A percentile compares a stretch with the other conserved stretches of the same genome.
These are phyloP conservation scores for Juglanconis sp. DNA, from an alignment of 2,329 filamentous ascomycete genomes.

Conservation along the genomic window DNA sequence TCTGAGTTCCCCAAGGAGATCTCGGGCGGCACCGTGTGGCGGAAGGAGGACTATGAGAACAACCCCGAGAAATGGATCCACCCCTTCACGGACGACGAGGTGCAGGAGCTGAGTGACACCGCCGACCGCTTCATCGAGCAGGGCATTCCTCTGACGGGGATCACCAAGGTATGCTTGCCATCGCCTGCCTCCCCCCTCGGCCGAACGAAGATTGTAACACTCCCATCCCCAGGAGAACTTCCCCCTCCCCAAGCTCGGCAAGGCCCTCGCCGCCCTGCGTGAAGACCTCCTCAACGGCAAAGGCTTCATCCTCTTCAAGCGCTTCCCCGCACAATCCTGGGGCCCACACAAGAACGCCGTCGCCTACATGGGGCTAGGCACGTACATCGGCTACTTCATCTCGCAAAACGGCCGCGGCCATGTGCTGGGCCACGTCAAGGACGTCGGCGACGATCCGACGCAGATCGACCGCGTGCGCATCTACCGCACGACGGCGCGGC, in stretches of 20 bases:
- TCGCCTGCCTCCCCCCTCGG: not conserved
- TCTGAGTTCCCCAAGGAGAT: conserved; percentile 69
- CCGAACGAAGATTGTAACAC: not conserved
- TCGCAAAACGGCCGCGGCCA: conserved; percentile 83
- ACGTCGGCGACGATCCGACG: conserved; percentile 75
- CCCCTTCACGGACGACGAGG: conserved; percentile 62
- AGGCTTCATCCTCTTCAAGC: conserved; percentile 87
- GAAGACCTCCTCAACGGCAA: conserved; percentile 67
- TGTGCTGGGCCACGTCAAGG: conserved; percentile 85
- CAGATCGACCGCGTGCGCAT: conserved; percentile 87
- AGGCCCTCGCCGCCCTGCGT: conserved; percentile 33
- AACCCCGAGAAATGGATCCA: conserved; percentile 71
- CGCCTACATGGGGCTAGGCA: conserved; percentile 86
- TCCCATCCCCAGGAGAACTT: conserved; percentile 35
- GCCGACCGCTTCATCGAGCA: conserved; percentile 67
- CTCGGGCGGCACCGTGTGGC: conserved; percentile 70
- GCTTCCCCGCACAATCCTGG: conserved; percentile 75
- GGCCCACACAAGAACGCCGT: conserved; percentile 75
- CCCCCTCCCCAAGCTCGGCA: conserved; percentile 38
- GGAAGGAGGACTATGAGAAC: conserved; percentile 58
- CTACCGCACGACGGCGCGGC: conserved; percentile 80
- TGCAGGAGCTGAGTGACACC: conserved; percentile 62
- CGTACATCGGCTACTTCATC: conserved; percentile 83
- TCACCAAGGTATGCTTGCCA: conserved; percentile 33
- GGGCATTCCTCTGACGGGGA: conserved; percentile 67